Evolutionary conservation across 148 eudicot genomes (phyloP).

Genomic region (Silene latifolia): DNA sequence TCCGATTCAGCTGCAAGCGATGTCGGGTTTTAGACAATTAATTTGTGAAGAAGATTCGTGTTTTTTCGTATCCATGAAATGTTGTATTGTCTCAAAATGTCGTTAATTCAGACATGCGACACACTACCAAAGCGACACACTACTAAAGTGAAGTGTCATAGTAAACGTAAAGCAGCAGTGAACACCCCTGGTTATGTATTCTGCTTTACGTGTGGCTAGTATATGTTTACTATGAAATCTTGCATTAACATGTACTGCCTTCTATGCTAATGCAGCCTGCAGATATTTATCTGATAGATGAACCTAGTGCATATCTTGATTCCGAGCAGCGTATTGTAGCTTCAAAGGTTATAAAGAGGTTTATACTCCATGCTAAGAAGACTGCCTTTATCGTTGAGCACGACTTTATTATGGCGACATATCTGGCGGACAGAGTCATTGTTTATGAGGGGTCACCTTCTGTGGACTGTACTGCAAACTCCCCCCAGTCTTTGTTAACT

Average conservation of each 20-base stretch:
- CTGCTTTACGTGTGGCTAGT: too few relatives aligned
- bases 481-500: slow-evolving; percentile 85
- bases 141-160: neutral
- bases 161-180: neutral
- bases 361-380: slow-evolving; percentile 90
- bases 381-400: slow-evolving; percentile 97
- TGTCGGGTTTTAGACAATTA: too few relatives aligned
- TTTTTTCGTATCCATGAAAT: neutral
- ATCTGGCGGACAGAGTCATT: slow-evolving; percentile 90
- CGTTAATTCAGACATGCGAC: neutral
- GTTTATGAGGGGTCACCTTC: slow-evolving; percentile 85
- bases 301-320: slow-evolving; percentile 96
- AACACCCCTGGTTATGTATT: too few relatives aligned
- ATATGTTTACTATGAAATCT: too few relatives aligned
- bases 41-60: neutral
- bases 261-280: slow-evolving; percentile 65
- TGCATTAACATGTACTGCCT: neutral
- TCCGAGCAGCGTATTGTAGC: slow-evolving; percentile 99
- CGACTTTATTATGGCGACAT: slow-evolving; percentile 95
- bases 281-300: slow-evolving; percentile 92
- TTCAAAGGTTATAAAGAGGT: slow-evolving; percentile 90
- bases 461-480: slow-evolving; percentile 75
- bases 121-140: too few relatives aligned
- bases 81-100: neutral
- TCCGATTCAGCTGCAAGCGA: too few relatives aligned